Evolutionary conservation across 768 basidiomycete species (phyloP).

Genomic region (Mycena amicta): DNA sequence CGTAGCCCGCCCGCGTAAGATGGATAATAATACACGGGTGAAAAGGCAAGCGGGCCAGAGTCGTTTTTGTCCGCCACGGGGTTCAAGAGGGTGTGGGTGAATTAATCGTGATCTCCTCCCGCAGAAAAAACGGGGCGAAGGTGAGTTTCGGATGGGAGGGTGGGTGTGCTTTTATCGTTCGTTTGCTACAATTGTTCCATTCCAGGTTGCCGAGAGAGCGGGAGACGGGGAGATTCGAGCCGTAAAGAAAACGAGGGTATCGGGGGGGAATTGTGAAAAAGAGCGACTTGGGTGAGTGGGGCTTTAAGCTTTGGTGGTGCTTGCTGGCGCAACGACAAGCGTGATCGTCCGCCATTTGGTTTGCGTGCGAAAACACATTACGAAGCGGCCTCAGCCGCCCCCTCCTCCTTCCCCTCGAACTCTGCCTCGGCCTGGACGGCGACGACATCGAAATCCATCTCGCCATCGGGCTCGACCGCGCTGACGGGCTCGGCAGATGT

Average conservation of each 20-base stretch:
- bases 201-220: constrained; percentile 6
- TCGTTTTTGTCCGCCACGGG: constrained; percentile 18
- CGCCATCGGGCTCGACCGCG: constrained; percentile 37
- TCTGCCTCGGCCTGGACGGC: constrained; percentile 35
- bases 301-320: background rate
- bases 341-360: background rate
- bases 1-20: no score
- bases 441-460: constrained; percentile 35
- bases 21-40: constrained; percentile 13
- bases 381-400: constrained; percentile 31
- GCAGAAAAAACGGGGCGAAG: constrained; percentile 10
- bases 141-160: constrained; percentile 5
- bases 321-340: background rate
- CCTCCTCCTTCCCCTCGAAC: constrained; percentile 14
- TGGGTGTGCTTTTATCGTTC: constrained; percentile 20
- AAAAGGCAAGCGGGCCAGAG: constrained; percentile 19
- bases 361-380: constrained; percentile 20
- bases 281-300: background rate
- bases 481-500: constrained; percentile 38
- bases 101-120: constrained; percentile 12
- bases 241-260: background rate
- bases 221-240: background rate
- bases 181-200: constrained; percentile 14
- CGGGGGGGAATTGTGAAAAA: background rate
- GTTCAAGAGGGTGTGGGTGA: background rate